phyloP scores from a whole-genome alignment of 2,329 filamentous ascomycete species.

The Penicillium sp. region DNA sequence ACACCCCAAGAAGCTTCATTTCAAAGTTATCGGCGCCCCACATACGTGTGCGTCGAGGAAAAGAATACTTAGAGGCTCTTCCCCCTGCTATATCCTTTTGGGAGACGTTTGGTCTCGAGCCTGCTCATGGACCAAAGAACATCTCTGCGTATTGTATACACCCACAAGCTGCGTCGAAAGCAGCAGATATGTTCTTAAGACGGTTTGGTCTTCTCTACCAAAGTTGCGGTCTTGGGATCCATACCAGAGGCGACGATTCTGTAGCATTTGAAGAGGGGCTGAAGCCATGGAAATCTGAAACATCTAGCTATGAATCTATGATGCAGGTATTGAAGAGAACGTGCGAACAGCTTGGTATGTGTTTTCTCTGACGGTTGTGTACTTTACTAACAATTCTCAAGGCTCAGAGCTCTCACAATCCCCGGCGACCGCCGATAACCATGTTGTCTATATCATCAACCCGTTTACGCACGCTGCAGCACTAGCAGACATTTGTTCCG shows the following conservation, averaged over 20 bases:
- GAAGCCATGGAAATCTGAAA: constrained; percentile 34
- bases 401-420: constrained; percentile 35
- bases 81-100: constrained; percentile 58
- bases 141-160: constrained; percentile 57
- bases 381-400: constrained; percentile 17
- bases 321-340: constrained; percentile 34
- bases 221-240: constrained; percentile 55
- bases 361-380: neutral
- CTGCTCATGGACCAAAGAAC: constrained; percentile 55
- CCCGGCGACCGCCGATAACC: constrained; percentile 36
- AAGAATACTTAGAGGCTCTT: constrained; percentile 53
- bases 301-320: constrained; percentile 28
- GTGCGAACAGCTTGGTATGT: constrained; percentile 39
- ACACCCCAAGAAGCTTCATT: constrained; percentile 32
- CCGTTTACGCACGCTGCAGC: constrained; percentile 50
- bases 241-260: constrained; percentile 43
- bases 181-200: constrained; percentile 51
- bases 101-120: constrained; percentile 59
- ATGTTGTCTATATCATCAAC: constrained; percentile 59
- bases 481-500: constrained; percentile 52
- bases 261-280: constrained; percentile 40
- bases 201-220: constrained; percentile 55
- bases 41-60: constrained; percentile 53
- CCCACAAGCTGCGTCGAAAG: constrained; percentile 47
- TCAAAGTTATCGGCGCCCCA: constrained; percentile 50